Conservation (phyloP, 2,329 filamentous ascomycete genomes). For the Fusarium hainanense region DNA sequence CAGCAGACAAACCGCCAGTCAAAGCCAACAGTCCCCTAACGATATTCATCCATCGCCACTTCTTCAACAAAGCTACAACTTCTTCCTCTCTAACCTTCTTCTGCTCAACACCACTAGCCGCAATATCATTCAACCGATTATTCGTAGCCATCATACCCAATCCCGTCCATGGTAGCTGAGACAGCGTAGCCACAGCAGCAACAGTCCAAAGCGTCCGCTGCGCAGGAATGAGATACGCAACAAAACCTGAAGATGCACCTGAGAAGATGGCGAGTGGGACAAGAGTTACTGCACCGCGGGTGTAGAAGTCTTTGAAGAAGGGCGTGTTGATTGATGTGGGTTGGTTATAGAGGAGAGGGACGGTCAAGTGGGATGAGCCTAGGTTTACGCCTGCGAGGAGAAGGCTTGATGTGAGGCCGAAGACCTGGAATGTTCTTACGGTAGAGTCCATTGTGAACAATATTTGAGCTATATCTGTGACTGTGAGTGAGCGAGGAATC, state of each 20-base stretch:
- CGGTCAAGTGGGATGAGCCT: slow-evolving; percentile 33
- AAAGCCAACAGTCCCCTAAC: slow-evolving; percentile 30
- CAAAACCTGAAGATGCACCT: slow-evolving; percentile 22
- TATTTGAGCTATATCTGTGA: neutral
- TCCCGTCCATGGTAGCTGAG: slow-evolving; percentile 32
- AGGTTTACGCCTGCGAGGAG: slow-evolving; percentile 31
- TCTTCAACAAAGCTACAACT: slow-evolving; percentile 23
- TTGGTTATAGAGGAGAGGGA: slow-evolving; percentile 31
- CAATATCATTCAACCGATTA: slow-evolving; percentile 24
- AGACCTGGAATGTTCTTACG: slow-evolving; percentile 8
- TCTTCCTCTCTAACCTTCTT: slow-evolving; percentile 27
- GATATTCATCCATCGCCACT: slow-evolving; percentile 39
- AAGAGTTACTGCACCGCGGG: slow-evolving; percentile 16
- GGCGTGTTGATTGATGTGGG: slow-evolving; percentile 27
- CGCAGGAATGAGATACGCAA: slow-evolving; percentile 31
- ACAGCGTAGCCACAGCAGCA: slow-evolving; percentile 21
- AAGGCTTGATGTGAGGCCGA: slow-evolving; percentile 32
- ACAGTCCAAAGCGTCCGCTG: slow-evolving; percentile 23
- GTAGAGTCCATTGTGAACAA: slow-evolving; percentile 19
- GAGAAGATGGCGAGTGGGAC: slow-evolving; percentile 28
- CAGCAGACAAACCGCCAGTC: slow-evolving; percentile 24
- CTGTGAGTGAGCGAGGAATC: too few species aligned
- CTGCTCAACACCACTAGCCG: slow-evolving; percentile 14
- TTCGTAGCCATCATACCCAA: slow-evolving; percentile 38
- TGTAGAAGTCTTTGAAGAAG: slow-evolving; percentile 38